phyloP scores from a whole-genome alignment of 345 rosid species.

The Populus euphratica region DNA sequence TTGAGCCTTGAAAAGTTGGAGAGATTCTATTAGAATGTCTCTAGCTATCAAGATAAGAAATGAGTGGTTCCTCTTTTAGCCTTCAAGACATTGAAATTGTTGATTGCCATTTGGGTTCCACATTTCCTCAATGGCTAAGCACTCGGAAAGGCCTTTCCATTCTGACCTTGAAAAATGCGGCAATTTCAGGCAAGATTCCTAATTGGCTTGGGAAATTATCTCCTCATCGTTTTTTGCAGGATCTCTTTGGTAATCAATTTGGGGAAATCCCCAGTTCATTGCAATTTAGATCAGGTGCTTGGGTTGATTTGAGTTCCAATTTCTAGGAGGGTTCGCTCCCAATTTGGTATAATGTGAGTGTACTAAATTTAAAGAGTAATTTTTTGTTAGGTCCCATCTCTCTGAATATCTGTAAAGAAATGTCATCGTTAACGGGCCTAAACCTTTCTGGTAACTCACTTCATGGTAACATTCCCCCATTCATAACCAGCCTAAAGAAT shows the following conservation, averaged over 20 bases:
- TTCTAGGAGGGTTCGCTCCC: constrained; percentile 50
- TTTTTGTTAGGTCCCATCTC: constrained; percentile 35
- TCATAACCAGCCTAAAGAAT: neutral
- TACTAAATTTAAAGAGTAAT: constrained; percentile 39
- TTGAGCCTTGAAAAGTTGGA: constrained; percentile 17
- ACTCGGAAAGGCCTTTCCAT: constrained; percentile 4
- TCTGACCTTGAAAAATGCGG: constrained; percentile 10
- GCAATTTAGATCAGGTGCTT: constrained; percentile 4
- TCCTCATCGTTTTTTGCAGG: neutral
- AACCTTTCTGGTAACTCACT: neutral
- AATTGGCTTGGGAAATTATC: constrained; percentile 22
- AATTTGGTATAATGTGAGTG: constrained; percentile 46
- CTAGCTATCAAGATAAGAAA: neutral
- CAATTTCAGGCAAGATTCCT: constrained; percentile 18
- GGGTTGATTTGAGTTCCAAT: constrained; percentile 30
- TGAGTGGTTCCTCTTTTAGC: constrained; percentile 14
- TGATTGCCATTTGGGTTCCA: constrained; percentile 12
- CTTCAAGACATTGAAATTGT: constrained; percentile 2
- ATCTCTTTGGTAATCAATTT: constrained; percentile 14
- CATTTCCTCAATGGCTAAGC: constrained; percentile 17
- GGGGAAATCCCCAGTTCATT: constrained; percentile 14
- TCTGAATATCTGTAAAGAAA: no score
- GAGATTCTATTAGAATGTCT: neutral
- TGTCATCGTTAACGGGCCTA: no score
- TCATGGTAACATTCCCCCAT: neutral